phyloP scores from a whole-genome alignment of 495 filamentous ascomycete genomes.

The Neurospora sp. region DNA sequence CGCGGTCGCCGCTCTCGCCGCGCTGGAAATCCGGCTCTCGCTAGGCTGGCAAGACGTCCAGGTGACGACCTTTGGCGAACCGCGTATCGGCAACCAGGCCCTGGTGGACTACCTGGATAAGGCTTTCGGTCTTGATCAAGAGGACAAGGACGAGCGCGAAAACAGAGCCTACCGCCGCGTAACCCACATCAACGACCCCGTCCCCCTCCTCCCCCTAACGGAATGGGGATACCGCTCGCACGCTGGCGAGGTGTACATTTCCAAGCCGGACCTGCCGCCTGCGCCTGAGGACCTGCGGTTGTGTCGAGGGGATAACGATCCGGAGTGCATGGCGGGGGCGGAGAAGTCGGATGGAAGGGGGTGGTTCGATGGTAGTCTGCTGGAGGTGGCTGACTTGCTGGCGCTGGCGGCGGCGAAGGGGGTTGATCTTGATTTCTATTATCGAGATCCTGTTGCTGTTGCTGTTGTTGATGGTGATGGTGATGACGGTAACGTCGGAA shows the following conservation, averaged over 20 bases:
- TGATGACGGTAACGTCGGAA: no score
- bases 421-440: constrained; percentile 3
- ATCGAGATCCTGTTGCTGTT: background rate
- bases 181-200: constrained; percentile 79
- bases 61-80: constrained; percentile 92
- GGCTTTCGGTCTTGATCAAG: constrained; percentile 44
- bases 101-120: constrained; percentile 59
- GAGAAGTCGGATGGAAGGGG: constrained; percentile 23
- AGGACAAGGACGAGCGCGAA: constrained; percentile 4
- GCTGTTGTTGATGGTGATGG: background rate
- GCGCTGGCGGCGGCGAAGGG: constrained; percentile 9
- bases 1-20: constrained; percentile 81
- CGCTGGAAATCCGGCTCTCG: constrained; percentile 52
- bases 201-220: constrained; percentile 72
- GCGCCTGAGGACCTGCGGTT: constrained; percentile 51
- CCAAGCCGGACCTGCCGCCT: constrained; percentile 57
- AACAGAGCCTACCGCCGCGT: constrained; percentile 58
- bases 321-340: constrained; percentile 54
- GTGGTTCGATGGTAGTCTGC: background rate
- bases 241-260: constrained; percentile 78
- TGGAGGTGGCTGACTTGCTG: background rate
- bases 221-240: constrained; percentile 87
- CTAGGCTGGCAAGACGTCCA: constrained; percentile 51
- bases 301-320: constrained; percentile 64
- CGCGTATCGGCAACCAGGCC: constrained; percentile 66